phyloP scores from a whole-genome alignment of 345 rosid genomes.

The Punica granatum region DNA sequence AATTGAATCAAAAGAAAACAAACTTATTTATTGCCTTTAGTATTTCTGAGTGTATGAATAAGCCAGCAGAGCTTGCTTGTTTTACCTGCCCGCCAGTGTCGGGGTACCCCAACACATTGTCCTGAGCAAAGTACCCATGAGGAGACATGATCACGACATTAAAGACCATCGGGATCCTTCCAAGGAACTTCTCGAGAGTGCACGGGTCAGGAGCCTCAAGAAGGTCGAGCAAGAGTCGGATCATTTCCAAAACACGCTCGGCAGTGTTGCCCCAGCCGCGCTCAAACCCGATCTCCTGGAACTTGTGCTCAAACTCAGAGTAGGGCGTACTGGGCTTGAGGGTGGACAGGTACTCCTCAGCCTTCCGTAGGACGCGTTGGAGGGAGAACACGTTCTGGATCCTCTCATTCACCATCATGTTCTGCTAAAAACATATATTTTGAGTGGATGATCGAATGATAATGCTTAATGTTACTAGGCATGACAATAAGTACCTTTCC shows the following conservation, averaged over 20 bases:
- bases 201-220: conserved; percentile 97
- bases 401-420: conserved; percentile 73
- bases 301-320: conserved; percentile 59
- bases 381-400: conserved; percentile 60
- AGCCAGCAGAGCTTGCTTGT: not conserved
- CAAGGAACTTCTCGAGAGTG: conserved; percentile 87
- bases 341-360: conserved; percentile 66
- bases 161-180: conserved; percentile 93
- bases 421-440: too few species aligned
- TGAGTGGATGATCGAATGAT: too few species aligned
- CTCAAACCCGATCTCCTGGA: conserved; percentile 92
- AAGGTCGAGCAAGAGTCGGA: conserved; percentile 83
- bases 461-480: not conserved
- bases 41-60: not conserved
- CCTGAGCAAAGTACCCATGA: conserved; percentile 95
- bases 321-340: conserved; percentile 47
- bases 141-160: conserved; percentile 93
- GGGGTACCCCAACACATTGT: conserved; percentile 92
- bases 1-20: too few species aligned
- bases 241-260: conserved; percentile 79
- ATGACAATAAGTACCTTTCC: conserved; percentile 30
- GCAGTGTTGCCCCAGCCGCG: conserved; percentile 95
- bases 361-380: conserved; percentile 74
- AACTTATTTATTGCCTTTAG: not conserved
- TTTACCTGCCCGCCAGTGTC: conserved; percentile 97